Percentiles rank a stretch among this genome's conserved stretches.
Conservation (phyloP, 2,329 filamentous ascomycete species). For the Dothistroma septosporum region DNA sequence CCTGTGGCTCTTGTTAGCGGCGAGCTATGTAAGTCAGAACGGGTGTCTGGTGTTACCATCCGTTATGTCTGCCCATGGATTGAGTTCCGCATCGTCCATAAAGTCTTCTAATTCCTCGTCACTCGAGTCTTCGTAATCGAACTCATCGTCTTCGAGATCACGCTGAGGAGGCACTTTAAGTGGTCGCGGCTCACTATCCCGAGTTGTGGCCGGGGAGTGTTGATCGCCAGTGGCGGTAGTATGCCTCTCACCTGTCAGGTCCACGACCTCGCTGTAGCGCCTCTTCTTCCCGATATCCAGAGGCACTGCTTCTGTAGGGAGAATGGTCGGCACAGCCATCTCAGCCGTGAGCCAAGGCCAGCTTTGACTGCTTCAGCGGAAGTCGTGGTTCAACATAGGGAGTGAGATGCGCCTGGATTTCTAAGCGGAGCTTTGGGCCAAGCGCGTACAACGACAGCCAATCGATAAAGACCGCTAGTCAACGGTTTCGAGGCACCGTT, state of each 20-base stretch:
- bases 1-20: slow-evolving; percentile 15
- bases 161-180: neutral
- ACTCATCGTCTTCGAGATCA: slow-evolving; percentile 3
- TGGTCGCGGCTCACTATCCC: neutral
- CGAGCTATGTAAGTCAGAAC: neutral
- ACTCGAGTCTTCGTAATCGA: neutral
- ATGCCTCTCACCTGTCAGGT: slow-evolving; percentile 8
- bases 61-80: neutral
- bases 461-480: neutral
- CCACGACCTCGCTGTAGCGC: slow-evolving; percentile 5
- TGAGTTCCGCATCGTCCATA: neutral
- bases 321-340: slow-evolving; percentile 19
- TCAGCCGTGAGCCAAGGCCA: neutral
- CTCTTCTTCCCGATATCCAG: slow-evolving; percentile 16
- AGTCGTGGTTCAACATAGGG: neutral
- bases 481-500: neutral
- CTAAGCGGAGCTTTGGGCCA: neutral
- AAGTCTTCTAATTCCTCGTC: neutral
- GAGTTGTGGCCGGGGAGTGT: neutral
- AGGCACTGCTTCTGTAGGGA: slow-evolving; percentile 16
- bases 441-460: neutral
- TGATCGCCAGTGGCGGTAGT: neutral
- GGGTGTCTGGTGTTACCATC: neutral
- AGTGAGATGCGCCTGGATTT: neutral
- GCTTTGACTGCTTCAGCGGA: no score